Evolutionary conservation across 2,329 filamentous ascomycete genomes (phyloP), one percentile per base, ranked within the genome.

Genomic region (Pseudogymnoascus sp.): DNA sequence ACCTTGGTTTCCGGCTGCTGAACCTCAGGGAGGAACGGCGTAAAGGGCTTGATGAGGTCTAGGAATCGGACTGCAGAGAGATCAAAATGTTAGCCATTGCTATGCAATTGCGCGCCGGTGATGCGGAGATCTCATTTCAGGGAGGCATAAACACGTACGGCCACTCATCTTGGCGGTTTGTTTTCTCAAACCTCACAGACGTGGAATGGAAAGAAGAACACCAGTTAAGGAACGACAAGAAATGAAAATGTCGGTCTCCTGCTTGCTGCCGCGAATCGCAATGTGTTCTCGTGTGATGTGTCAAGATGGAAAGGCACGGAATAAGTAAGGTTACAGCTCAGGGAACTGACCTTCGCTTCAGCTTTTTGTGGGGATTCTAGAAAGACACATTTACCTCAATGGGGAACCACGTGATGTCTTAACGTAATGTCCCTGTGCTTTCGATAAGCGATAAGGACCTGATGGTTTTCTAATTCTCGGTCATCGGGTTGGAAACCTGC

Each of bases 1-100:
- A 96, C 89, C 84, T 97, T 98, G 78, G 93, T 96, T 83, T 99
- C 95, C 72, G 95, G 95, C 76, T 96, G 90, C 82, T 93, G 90
- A 80, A 99, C 95, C 89, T 99, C 95, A 77, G 95, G 95, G 79
- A 99, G 90, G 86, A 98, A 92, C 83, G 95, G 93, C 85, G 96
- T 92, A 79, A 99, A 99, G 77, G 95, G 95, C 83, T 99, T 99
- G 83, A 99, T 95, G 79, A 98, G 86, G 81, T 99, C 95, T 83
- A 99, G 93, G 78, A 99, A 99, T 79, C 95, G 93, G 81, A 99
- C 93, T 98, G 66, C 25, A 51, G 31, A 60, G 36, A 60, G 65
- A 39, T 65, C 67, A 65, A 65, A 67, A 62, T 31, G 68, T 74
- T 66, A 74, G 71, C 65, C 62, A 69, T 67, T 19, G 8, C 65